These are phyloP conservation scores for Xerocomellus amylosporus DNA, from an alignment of 768 basidiomycete species.

Conservation along the genomic window DNA sequence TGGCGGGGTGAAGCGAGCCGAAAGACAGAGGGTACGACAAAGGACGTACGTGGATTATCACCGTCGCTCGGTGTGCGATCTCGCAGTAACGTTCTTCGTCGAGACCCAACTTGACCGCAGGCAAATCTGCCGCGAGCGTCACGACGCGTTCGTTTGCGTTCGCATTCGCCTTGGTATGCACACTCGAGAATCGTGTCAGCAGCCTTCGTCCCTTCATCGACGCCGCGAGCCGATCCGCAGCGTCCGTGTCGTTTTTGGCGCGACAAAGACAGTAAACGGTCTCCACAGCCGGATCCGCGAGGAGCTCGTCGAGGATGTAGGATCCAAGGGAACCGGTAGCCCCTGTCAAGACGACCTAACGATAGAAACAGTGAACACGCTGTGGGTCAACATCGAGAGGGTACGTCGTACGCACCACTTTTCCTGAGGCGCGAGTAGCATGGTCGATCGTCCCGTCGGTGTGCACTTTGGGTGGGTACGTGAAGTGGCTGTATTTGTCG, in stretches of 20 bases:
- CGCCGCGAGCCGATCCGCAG: conserved; percentile 38
- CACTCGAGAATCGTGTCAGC: conserved; percentile 3
- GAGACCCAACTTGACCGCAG: conserved; percentile 42
- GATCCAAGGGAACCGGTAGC: conserved; percentile 55
- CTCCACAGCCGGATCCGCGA: conserved; percentile 34
- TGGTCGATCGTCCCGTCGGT: conserved; percentile 11
- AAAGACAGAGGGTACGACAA: not conserved
- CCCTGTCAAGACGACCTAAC: conserved; percentile 43
- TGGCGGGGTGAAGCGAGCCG: not conserved
- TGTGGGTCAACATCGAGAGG: not conserved
- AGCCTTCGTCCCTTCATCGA: conserved; percentile 42
- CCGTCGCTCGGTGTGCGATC: conserved; percentile 37
- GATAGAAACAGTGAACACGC: not conserved
- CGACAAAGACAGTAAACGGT: conserved; percentile 52
- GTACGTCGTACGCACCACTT: conserved; percentile 14
- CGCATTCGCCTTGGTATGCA: not conserved
- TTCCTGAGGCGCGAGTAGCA: conserved; percentile 1
- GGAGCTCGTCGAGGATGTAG: conserved; percentile 47
- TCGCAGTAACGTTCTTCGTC: conserved; percentile 34
- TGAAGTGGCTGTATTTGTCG: conserved; percentile 37
- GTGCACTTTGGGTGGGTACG: not conserved
- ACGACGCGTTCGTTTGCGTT: conserved; percentile 30
- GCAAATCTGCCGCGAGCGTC: conserved; percentile 43
- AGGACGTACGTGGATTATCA: conserved; percentile 43
- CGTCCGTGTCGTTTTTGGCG: conserved; percentile 44